Conservation (phyloP, 2,329 filamentous ascomycete species). For the Xylariaceae sp. region DNA sequence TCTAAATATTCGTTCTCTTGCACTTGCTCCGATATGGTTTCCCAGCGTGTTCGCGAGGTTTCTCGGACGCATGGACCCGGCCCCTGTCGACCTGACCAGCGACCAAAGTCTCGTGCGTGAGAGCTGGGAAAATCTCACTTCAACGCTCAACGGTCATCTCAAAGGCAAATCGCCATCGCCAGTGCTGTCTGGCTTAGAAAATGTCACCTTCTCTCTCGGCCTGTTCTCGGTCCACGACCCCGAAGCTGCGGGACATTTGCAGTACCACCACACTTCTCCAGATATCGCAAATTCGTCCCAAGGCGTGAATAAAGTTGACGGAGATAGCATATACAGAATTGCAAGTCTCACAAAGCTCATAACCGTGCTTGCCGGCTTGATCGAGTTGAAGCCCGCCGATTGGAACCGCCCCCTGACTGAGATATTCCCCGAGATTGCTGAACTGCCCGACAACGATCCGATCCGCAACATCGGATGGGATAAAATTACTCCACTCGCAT, state of each 20-base stretch:
- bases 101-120: constrained; percentile 36
- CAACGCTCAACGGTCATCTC: constrained; percentile 27
- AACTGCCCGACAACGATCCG: constrained; percentile 15
- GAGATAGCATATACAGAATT: constrained; percentile 46
- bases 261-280: constrained; percentile 41
- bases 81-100: constrained; percentile 39
- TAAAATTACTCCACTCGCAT: constrained; percentile 37
- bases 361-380: constrained; percentile 42
- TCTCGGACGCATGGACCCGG: constrained; percentile 38
- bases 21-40: constrained; percentile 11
- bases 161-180: constrained; percentile 15
- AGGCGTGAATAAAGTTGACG: constrained; percentile 42
- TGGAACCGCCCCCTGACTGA: constrained; percentile 40
- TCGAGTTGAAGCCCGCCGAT: constrained; percentile 37
- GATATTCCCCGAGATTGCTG: constrained; percentile 36
- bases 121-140: constrained; percentile 40
- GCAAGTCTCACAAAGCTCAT: constrained; percentile 45
- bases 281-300: constrained; percentile 34
- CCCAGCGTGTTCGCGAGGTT: constrained; percentile 17
- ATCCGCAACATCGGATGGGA: constrained; percentile 36
- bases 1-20: background rate
- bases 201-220: constrained; percentile 44
- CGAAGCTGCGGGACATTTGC: constrained; percentile 31
- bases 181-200: constrained; percentile 28
- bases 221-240: constrained; percentile 43